Conservation (phyloP, 345 rosid species). For the Hibiscus mutabilis region DNA sequence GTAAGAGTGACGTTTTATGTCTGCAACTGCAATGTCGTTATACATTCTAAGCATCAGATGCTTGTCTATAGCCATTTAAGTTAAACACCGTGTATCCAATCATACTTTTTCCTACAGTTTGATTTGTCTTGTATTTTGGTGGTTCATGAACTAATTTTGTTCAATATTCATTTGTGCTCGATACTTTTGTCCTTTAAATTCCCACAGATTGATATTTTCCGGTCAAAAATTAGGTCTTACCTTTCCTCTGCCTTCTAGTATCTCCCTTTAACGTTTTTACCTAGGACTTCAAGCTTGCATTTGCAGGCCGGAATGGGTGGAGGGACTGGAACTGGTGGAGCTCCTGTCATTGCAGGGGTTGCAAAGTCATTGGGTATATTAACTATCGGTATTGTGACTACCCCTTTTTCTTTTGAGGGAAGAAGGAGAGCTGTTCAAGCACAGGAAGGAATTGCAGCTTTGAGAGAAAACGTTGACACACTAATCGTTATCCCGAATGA, state of each 20-base stretch:
- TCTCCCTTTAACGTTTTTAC: constrained; percentile 10
- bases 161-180: too few relatives aligned
- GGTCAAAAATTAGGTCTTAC: too few relatives aligned
- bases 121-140: too few relatives aligned
- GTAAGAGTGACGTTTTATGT: too few relatives aligned
- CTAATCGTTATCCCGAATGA: constrained; percentile 93
- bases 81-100: too few relatives aligned
- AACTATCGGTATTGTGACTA: constrained; percentile 90
- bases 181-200: too few relatives aligned
- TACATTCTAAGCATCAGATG: too few relatives aligned
- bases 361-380: constrained; percentile 94
- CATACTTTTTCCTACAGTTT: too few relatives aligned
- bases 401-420: constrained; percentile 98
- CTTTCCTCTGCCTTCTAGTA: background rate
- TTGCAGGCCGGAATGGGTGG: constrained; percentile 98
- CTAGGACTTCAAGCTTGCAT: constrained; percentile 17
- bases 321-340: constrained; percentile 96
- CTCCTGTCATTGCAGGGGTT: constrained; percentile 87
- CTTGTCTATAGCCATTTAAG: too few relatives aligned
- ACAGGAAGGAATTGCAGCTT: constrained; percentile 88
- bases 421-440: constrained; percentile 90
- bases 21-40: too few relatives aligned
- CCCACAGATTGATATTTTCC: too few relatives aligned
- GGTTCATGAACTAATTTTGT: too few relatives aligned
- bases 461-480: constrained; percentile 88